Conservation (phyloP, 805 yeast genomes). For the Hanseniaspora clermontiae region DNA sequence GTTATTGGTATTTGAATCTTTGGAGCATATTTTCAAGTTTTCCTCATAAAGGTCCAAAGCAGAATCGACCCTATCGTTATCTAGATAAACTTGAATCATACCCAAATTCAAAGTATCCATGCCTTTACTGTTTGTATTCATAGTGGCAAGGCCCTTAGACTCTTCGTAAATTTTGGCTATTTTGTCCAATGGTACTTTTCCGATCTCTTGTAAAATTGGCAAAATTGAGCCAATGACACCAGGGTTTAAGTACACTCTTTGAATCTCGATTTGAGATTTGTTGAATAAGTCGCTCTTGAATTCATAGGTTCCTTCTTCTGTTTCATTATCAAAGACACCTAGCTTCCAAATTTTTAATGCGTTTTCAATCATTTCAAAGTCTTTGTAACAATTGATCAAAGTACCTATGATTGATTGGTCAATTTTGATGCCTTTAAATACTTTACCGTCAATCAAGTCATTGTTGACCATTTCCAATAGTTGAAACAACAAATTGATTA, state of each 20-base stretch:
- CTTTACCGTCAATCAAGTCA: constrained; percentile 29
- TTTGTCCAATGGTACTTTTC: constrained; percentile 46
- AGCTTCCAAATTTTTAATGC: constrained; percentile 60
- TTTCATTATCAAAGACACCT: constrained; percentile 36
- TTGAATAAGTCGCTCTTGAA: constrained; percentile 21
- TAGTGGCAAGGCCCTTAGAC: constrained; percentile 28
- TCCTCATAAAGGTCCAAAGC: constrained; percentile 52
- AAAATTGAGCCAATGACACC: constrained; percentile 56
- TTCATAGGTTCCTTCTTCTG: constrained; percentile 20
- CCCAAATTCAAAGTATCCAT: constrained; percentile 39
- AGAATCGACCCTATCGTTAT: constrained; percentile 49
- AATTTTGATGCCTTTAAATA: constrained; percentile 24
- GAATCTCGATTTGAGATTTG: background rate
- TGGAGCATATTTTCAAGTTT: constrained; percentile 33
- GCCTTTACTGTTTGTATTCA: constrained; percentile 26
- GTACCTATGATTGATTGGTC: constrained; percentile 47
- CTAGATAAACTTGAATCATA: constrained; percentile 60
- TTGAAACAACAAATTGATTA: constrained; percentile 37
- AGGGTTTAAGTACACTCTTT: constrained; percentile 39
- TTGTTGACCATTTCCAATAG: constrained; percentile 42
- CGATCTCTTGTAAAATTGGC: constrained; percentile 51
- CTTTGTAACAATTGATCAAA: constrained; percentile 46
- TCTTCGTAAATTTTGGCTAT: constrained; percentile 43
- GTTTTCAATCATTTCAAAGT: constrained; percentile 47
- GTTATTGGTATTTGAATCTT: constrained; percentile 35